Evolutionary conservation across 208 protist species (phyloP).

Genomic region (Leishmania turanica): DNA sequence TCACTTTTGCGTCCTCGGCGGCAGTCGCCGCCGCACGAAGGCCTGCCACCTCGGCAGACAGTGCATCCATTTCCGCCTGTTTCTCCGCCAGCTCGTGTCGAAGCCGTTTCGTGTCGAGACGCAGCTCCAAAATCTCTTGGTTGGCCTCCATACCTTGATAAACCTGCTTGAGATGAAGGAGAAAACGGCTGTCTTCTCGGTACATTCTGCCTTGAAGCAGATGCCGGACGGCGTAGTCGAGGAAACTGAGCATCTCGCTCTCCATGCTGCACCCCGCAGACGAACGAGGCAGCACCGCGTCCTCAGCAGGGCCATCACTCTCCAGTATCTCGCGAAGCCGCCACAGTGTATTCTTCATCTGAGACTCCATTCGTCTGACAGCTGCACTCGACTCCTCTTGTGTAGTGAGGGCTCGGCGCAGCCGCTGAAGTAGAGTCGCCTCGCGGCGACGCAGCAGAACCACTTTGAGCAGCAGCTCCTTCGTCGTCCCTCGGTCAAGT

Average conservation of each 20-base stretch:
- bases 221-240: slow-evolving; percentile 48
- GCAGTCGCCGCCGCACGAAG: slow-evolving; percentile 18
- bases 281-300: slow-evolving; percentile 78
- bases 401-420: slow-evolving; percentile 60
- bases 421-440: slow-evolving; percentile 72
- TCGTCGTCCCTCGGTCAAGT: slow-evolving; percentile 38
- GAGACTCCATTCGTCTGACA: slow-evolving; percentile 41
- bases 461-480: slow-evolving; percentile 82
- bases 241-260: slow-evolving; percentile 55
- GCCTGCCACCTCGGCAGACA: slow-evolving; percentile 30
- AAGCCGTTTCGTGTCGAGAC: slow-evolving; percentile 36
- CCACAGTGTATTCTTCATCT: slow-evolving; percentile 62
- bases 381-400: slow-evolving; percentile 51
- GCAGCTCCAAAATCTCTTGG: slow-evolving; percentile 55
- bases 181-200: slow-evolving; percentile 75
- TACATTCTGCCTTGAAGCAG: slow-evolving; percentile 67
- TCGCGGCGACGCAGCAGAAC: slow-evolving; percentile 83
- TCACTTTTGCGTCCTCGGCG: slow-evolving; percentile 2
- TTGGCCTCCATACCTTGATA: slow-evolving; percentile 58
- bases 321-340: slow-evolving; percentile 71
- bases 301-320: slow-evolving; percentile 44
- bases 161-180: slow-evolving; percentile 66
- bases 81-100: slow-evolving; percentile 38
- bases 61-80: slow-evolving; percentile 52
- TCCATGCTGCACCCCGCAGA: slow-evolving; percentile 49